phyloP scores from a whole-genome alignment of 1,284 basidiomycete genomes.

The Ceratobasidium sp. region DNA sequence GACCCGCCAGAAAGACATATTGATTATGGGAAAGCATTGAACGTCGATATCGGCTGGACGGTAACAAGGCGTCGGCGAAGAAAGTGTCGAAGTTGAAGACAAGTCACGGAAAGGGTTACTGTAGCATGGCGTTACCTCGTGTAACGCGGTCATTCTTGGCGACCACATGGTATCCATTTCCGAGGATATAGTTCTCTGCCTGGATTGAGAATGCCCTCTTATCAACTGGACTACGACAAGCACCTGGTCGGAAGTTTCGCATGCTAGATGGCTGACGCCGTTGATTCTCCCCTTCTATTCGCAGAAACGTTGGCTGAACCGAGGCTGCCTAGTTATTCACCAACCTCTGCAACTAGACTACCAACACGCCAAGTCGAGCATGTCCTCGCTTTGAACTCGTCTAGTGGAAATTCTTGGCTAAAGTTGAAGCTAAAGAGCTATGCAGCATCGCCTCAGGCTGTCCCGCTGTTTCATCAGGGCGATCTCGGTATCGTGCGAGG shows the following conservation, averaged over 20 bases:
- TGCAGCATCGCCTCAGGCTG: conserved; percentile 10
- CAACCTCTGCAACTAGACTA: background rate
- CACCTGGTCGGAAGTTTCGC: background rate
- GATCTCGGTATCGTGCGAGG: conserved; percentile 9
- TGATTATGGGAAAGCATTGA: no score
- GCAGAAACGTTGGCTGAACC: background rate
- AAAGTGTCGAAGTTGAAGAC: background rate
- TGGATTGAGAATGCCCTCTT: background rate
- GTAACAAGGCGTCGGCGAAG: no score
- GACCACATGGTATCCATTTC: background rate
- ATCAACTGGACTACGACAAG: background rate
- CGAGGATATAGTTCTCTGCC: background rate
- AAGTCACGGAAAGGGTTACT: no score
- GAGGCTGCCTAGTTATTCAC: conserved; percentile 3
- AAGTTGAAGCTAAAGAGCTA: conserved; percentile 5
- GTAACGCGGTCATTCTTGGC: background rate
- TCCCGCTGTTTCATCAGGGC: conserved; percentile 17
- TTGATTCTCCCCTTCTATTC: conserved; percentile 17
- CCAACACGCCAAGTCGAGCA: background rate
- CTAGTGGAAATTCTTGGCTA: background rate
- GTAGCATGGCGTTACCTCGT: background rate
- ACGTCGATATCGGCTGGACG: no score
- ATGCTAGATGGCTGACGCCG: background rate
- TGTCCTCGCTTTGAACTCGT: background rate
- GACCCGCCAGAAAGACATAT: no score